Evolutionary conservation across 768 basidiomycete genomes (phyloP).

Genomic region (Pulveroboletus frians): DNA sequence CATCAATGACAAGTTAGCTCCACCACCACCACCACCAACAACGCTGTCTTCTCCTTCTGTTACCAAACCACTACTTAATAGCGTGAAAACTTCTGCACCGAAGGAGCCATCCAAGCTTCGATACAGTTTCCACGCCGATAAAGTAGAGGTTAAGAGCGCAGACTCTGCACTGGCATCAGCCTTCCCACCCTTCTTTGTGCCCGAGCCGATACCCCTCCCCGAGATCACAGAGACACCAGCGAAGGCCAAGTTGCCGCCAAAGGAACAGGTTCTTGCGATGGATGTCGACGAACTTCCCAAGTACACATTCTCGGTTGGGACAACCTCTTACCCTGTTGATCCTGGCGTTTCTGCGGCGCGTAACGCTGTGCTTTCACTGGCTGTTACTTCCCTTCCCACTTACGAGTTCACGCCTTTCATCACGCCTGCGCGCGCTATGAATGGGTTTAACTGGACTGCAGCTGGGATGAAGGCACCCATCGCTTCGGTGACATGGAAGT

Average conservation of each 20-base stretch:
- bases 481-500: slow-evolving; percentile 45
- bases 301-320: slow-evolving; percentile 26
- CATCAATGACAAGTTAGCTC: slow-evolving; percentile 13
- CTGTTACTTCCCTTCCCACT: slow-evolving; percentile 42
- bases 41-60: slow-evolving; percentile 20
- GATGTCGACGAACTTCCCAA: slow-evolving; percentile 31
- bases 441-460: slow-evolving; percentile 57
- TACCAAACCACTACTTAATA: slow-evolving; percentile 19
- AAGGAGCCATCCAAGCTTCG: slow-evolving; percentile 78
- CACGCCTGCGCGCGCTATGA: slow-evolving; percentile 20
- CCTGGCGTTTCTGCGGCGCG: slow-evolving; percentile 22
- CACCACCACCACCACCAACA: background rate
- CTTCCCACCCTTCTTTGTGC: slow-evolving; percentile 18
- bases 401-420: slow-evolving; percentile 31
- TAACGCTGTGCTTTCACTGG: slow-evolving; percentile 37
- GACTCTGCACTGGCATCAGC: slow-evolving; percentile 7
- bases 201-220: slow-evolving; percentile 24
- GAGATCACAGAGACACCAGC: slow-evolving; percentile 5
- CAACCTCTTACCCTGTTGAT: slow-evolving; percentile 14
- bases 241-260: slow-evolving; percentile 24
- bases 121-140: slow-evolving; percentile 61
- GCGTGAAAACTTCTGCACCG: slow-evolving; percentile 51
- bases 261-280: slow-evolving; percentile 28
- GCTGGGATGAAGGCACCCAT: slow-evolving; percentile 51
- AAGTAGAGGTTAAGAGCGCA: slow-evolving; percentile 29